phyloP scores from a whole-genome alignment of 257 asterid genomes.

The Solanum habrochaites region DNA sequence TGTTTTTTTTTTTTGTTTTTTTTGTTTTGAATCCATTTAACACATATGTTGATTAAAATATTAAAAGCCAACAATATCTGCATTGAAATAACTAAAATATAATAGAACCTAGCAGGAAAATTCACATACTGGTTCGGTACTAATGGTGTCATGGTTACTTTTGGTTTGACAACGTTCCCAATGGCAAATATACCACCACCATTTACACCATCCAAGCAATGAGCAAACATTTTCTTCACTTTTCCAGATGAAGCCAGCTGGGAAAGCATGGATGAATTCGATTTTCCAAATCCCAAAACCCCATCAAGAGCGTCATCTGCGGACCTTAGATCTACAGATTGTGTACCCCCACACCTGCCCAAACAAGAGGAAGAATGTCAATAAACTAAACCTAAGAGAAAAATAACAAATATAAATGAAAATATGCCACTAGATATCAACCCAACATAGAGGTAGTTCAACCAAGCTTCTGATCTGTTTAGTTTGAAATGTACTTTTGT shows the following conservation, averaged over 20 bases:
- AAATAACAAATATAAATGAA: not conserved
- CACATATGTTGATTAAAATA: not conserved
- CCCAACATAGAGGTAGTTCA: not conserved
- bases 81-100: slow-evolving; percentile 3
- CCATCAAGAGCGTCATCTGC: slow-evolving; percentile 97
- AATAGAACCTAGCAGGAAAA: slow-evolving; percentile 2
- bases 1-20: not conserved
- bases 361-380: slow-evolving; percentile 3
- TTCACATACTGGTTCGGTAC: slow-evolving; percentile 70
- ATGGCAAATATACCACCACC: slow-evolving; percentile 99
- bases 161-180: slow-evolving; percentile 97
- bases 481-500: not conserved
- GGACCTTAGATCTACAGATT: slow-evolving; percentile 67
- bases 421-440: not conserved
- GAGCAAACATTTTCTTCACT: slow-evolving; percentile 95
- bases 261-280: slow-evolving; percentile 90
- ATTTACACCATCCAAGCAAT: slow-evolving; percentile 91
- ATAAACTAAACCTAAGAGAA: not conserved
- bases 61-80: not conserved
- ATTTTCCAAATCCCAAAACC: slow-evolving; percentile 91
- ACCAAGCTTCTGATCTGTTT: not conserved
- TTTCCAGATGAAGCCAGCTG: slow-evolving; percentile 90
- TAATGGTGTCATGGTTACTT: slow-evolving; percentile 84
- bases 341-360: slow-evolving; percentile 88
- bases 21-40: not conserved